Base-by-base conservation (phyloP, 2,329 filamentous ascomycete genomes). In the Sarocladiaceae sp. region DNA sequence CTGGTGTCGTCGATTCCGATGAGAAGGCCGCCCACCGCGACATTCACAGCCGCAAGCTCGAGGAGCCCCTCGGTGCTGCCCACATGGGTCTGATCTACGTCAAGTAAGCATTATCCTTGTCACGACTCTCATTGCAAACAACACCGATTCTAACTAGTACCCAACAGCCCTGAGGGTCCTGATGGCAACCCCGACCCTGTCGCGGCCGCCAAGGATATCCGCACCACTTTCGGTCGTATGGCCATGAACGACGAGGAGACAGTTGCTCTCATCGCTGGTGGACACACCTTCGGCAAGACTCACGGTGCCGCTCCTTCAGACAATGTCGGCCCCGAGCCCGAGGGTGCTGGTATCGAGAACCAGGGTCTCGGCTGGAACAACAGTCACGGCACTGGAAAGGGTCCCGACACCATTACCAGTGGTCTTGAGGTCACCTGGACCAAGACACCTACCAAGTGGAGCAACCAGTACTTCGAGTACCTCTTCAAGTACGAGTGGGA, bases 241-340 rank as follows among this genome's bases (percentile, higher is more conserved):
- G 85, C 80, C 49, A 89, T 90, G 85, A 80, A 86, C 58, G 83
- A 89, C 58, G 80, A 86, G 65, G 85, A 90, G 71, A 90, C 85
- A 0, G 85, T 86, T 44, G 85, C 85, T 12, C 68, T 90, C 35
- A 89, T 90, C 58, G 82, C 82, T 31, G 85, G 85, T 58, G 85
- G 85, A 31, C 85, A 90, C 70, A 74, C 79, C 20, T 87, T 90
- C 54, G 85, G 85, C 56, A 90, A 90, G 76, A 87, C 84, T 0
- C 85, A 90, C 64, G 85, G 85, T 54, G 85, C 85, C 24, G 84
- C 67, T 46, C 68, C 78, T 13, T 66, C 73, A 15, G 73, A 76
- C 50, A 74, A 87, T 54, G 73, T 88, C 41, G 83, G 82, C 45
- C 64, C 69, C 15, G 85, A 86, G 62, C 85, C 85, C 16, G 74